phyloP scores from a whole-genome alignment of 345 rosid species.

The Lumnitzera littorea region DNA sequence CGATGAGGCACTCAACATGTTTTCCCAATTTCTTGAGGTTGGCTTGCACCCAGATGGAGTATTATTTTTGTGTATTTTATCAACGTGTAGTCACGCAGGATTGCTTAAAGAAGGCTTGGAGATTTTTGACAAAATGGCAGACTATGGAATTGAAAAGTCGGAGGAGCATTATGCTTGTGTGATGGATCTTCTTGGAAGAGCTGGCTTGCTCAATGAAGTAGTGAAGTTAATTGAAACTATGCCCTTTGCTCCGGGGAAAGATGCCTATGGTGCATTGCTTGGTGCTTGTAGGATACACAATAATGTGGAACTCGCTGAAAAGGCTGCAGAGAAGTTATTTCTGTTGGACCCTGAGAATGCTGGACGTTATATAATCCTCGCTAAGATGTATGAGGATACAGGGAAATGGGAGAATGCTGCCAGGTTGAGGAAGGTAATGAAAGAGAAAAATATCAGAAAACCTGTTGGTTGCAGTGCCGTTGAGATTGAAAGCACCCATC shows the following conservation, averaged over 20 bases:
- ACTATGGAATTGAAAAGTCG: not conserved
- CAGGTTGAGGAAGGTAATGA: slow-evolving; percentile 6
- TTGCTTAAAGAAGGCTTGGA: slow-evolving; percentile 6
- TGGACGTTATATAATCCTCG: slow-evolving; percentile 6
- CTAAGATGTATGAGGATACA: slow-evolving; percentile 7
- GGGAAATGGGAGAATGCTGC: slow-evolving; percentile 7
- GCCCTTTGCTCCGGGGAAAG: slow-evolving; percentile 8
- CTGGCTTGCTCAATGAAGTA: slow-evolving; percentile 2
- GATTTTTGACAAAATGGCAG: slow-evolving; percentile 5
- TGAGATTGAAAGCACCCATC: slow-evolving; percentile 1
- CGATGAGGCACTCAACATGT: slow-evolving; percentile 4
- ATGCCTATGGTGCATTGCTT: slow-evolving; percentile 10
- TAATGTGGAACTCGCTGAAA: slow-evolving; percentile 5
- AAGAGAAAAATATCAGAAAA: slow-evolving; percentile 6
- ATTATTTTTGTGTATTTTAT: slow-evolving; percentile 6
- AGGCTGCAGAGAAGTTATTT: slow-evolving; percentile 7
- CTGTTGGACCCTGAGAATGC: slow-evolving; percentile 9
- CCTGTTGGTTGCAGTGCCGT: slow-evolving; percentile 7
- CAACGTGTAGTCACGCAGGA: slow-evolving; percentile 12
- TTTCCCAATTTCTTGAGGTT: not conserved
- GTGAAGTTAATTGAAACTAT: slow-evolving; percentile 5
- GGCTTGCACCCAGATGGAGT: slow-evolving; percentile 9
- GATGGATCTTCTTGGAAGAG: slow-evolving; percentile 11
- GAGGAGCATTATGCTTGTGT: slow-evolving; percentile 14
- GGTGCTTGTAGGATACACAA: slow-evolving; percentile 11